Conservation (phyloP, 2,329 filamentous ascomycete species). For the Penicillium griseofulvum region DNA sequence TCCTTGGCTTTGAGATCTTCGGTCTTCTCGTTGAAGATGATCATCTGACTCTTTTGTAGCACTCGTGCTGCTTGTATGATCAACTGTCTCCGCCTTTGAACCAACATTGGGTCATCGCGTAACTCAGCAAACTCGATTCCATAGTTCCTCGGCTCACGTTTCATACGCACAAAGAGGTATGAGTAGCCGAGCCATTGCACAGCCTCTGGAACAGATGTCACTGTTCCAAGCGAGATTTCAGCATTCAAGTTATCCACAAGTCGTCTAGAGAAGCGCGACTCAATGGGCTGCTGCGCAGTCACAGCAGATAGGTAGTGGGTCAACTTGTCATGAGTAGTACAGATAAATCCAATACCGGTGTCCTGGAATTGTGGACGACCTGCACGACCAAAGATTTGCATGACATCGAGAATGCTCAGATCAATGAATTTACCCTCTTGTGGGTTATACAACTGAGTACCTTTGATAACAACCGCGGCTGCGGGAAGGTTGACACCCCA, state of each 20-base stretch:
- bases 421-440: conserved; percentile 97
- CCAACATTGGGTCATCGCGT: conserved; percentile 79
- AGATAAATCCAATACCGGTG: conserved; percentile 96
- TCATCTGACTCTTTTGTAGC: conserved; percentile 94
- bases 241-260: conserved; percentile 96
- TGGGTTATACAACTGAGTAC: conserved; percentile 93
- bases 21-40: conserved; percentile 93
- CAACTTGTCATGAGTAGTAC: conserved; percentile 91
- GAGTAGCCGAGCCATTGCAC: conserved; percentile 98
- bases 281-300: conserved; percentile 93
- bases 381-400: conserved; percentile 97
- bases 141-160: conserved; percentile 83
- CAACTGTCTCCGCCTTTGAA: conserved; percentile 78
- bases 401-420: conserved; percentile 89
- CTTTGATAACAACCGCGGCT: conserved; percentile 95
- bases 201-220: conserved; percentile 88
- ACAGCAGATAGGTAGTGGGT: conserved; percentile 88
- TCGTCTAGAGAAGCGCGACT: conserved; percentile 92
- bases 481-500: conserved; percentile 99
- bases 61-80: conserved; percentile 85
- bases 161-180: conserved; percentile 96
- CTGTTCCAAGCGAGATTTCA: conserved; percentile 88
- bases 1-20: conserved; percentile 94
- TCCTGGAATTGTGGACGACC: conserved; percentile 97
- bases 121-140: conserved; percentile 94